phyloP scores from a whole-genome alignment of 805 yeast species.

The Geotrichum ghanense region DNA sequence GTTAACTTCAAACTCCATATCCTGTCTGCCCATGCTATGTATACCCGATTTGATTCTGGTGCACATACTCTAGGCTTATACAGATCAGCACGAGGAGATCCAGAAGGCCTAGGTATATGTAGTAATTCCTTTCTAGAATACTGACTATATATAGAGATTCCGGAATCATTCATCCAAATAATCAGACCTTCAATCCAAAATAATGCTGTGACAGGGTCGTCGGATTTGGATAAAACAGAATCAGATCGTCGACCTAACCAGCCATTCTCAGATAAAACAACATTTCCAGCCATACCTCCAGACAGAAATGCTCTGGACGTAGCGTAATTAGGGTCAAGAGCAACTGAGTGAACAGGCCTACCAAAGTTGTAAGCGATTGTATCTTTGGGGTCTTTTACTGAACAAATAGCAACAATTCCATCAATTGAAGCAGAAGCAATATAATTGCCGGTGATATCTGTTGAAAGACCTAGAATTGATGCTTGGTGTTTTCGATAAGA shows the following conservation, averaged over 20 bases:
- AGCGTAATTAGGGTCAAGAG: constrained; percentile 58
- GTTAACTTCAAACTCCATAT: constrained; percentile 58
- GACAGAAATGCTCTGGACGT: constrained; percentile 57
- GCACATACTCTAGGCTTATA: constrained; percentile 71
- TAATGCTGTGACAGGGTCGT: constrained; percentile 64
- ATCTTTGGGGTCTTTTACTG: constrained; percentile 49
- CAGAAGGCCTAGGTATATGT: constrained; percentile 44
- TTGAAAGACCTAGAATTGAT: constrained; percentile 59
- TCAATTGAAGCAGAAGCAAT: constrained; percentile 89
- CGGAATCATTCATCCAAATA: constrained; percentile 77
- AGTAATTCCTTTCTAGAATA: constrained; percentile 37
- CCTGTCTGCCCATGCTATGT: constrained; percentile 75
- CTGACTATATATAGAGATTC: constrained; percentile 58
- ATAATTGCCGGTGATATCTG: constrained; percentile 48
- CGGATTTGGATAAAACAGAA: constrained; percentile 42
- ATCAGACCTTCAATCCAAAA: constrained; percentile 52
- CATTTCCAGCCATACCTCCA: constrained; percentile 86
- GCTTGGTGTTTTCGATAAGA: constrained; percentile 80
- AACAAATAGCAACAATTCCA: constrained; percentile 80
- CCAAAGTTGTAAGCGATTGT: constrained; percentile 70
- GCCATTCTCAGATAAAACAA: constrained; percentile 59
- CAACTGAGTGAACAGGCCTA: constrained; percentile 81
- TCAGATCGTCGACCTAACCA: constrained; percentile 86
- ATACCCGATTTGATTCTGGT: constrained; percentile 52
- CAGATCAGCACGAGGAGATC: constrained; percentile 55